Evolutionary conservation across 768 basidiomycete genomes (phyloP).

Genomic region (Rossbeevera mucosa): DNA sequence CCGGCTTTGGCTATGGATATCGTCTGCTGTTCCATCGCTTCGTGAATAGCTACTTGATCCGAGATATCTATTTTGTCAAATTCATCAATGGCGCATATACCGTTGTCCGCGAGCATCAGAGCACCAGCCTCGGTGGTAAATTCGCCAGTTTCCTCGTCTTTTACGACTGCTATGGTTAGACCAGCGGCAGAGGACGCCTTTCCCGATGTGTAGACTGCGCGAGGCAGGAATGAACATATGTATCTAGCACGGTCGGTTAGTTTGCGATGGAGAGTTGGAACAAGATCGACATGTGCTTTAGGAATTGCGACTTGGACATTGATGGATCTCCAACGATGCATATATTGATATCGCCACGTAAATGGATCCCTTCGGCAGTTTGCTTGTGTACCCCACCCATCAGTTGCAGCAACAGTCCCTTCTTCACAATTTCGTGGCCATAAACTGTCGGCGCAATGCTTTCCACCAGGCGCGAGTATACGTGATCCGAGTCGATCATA

Average conservation of each 20-base stretch:
- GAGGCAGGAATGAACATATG: conserved; percentile 95
- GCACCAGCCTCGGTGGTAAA: conserved; percentile 99
- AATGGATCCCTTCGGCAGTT: conserved; percentile 92
- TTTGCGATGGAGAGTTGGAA: background rate
- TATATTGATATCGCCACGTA: conserved; percentile 98
- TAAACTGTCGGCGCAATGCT: conserved; percentile 98
- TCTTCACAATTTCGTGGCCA: conserved; percentile 98
- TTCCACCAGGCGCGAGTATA: conserved; percentile 89
- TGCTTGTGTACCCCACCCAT: conserved; percentile 99
- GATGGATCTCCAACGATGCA: conserved; percentile 97
- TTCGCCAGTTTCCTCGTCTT: conserved; percentile 97
- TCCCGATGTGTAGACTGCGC: conserved; percentile 98
- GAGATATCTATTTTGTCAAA: conserved; percentile 99
- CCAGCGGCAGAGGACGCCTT: conserved; percentile 98
- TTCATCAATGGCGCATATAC: conserved; percentile 99
- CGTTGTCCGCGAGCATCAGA: conserved; percentile 98
- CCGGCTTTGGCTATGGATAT: conserved; percentile 99
- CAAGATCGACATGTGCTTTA: conserved; percentile 62
- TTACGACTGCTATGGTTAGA: conserved; percentile 97
- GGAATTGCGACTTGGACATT: conserved; percentile 97
- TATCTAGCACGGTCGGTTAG: conserved; percentile 53
- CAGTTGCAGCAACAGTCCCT: conserved; percentile 89
- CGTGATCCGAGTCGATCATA: conserved; percentile 94
- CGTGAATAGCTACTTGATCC: conserved; percentile 98
- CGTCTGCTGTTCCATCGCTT: conserved; percentile 99